These are phyloP conservation scores for Hypomyces perniciosus DNA, from an alignment of 2,329 filamentous ascomycete genomes.

Conservation along the genomic window DNA sequence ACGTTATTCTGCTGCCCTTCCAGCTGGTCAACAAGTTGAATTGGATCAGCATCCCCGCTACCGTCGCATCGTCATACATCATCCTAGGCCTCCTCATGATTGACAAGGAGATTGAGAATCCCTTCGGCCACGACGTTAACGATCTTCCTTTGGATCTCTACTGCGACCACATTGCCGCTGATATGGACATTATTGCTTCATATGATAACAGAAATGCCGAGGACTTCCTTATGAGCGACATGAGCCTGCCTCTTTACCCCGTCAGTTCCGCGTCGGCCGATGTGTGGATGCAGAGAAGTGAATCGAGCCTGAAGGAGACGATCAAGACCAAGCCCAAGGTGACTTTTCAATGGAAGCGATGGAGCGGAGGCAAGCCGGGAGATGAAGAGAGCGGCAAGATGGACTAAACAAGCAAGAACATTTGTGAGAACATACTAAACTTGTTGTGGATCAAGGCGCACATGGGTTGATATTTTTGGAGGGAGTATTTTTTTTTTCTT, in stretches of 20 bases:
- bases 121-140: slow-evolving; percentile 78
- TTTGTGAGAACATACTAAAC: no score
- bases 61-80: slow-evolving; percentile 68
- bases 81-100: slow-evolving; percentile 71
- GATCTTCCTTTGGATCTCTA: slow-evolving; percentile 71
- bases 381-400: slow-evolving; percentile 7
- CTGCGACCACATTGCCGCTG: slow-evolving; percentile 66
- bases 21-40: slow-evolving; percentile 59
- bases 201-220: slow-evolving; percentile 30
- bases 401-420: not conserved
- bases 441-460: no score
- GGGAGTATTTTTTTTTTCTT: no score
- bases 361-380: slow-evolving; percentile 3
- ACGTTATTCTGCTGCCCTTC: slow-evolving; percentile 75
- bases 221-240: slow-evolving; percentile 26
- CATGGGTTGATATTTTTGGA: no score
- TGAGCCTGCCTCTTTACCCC: slow-evolving; percentile 53
- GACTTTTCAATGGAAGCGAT: slow-evolving; percentile 28
- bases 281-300: slow-evolving; percentile 36
- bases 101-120: slow-evolving; percentile 78
- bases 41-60: slow-evolving; percentile 75
- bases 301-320: slow-evolving; percentile 32
- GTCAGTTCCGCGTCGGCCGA: slow-evolving; percentile 36
- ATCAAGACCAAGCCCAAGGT: slow-evolving; percentile 36
- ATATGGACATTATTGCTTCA: slow-evolving; percentile 68